phyloP scores from a whole-genome alignment of 139 green algal species.

The Chlorella sp. region DNA sequence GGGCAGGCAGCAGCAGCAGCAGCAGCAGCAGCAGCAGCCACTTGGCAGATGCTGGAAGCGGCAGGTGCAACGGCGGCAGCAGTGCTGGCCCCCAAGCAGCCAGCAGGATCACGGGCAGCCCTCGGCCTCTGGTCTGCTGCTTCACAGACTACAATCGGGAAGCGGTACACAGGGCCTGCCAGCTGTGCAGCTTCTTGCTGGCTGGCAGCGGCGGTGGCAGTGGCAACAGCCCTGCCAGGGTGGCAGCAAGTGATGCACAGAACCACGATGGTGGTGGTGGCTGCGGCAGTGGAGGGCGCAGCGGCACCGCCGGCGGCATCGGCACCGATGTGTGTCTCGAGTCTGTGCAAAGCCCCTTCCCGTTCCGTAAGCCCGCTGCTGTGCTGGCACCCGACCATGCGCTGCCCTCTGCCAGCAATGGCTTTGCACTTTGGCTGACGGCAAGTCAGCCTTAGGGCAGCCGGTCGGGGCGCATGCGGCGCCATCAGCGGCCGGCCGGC shows the following conservation, averaged over 20 bases:
- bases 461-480: no score
- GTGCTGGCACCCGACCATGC: slow-evolving; percentile 34
- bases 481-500: no score
- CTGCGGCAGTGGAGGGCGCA: slow-evolving; percentile 25
- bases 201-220: neutral
- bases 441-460: no score
- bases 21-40: neutral
- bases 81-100: no score
- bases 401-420: slow-evolving; percentile 51
- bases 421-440: slow-evolving; percentile 39
- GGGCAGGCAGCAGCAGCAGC: neutral
- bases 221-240: no score
- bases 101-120: neutral
- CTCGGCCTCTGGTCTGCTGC: neutral
- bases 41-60: neutral
- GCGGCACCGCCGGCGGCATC: neutral
- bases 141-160: slow-evolving; percentile 38
- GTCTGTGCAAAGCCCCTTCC: neutral
- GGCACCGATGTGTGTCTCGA: neutral
- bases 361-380: slow-evolving; percentile 38
- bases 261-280: neutral
- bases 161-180: slow-evolving; percentile 3
- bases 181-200: slow-evolving; percentile 11
- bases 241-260: neutral
- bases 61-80: no score